Conservation (phyloP, 768 basidiomycete species). For the Auricularia heimuer region DNA sequence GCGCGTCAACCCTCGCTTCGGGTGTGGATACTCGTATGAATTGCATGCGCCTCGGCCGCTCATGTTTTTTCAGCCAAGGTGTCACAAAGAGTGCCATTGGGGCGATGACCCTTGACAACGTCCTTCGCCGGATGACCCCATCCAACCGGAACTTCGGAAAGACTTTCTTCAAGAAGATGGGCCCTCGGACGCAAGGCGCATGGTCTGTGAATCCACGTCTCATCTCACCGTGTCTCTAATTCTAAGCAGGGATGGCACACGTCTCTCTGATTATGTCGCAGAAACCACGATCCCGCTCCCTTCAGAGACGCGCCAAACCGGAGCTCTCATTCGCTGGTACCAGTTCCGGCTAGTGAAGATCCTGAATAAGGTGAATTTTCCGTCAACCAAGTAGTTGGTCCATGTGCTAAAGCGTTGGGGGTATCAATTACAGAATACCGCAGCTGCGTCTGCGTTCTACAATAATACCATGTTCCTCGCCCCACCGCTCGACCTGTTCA, state of each 20-base stretch:
- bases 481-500: constrained; percentile 13
- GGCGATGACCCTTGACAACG: constrained; percentile 12
- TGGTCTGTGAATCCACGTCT: neutral
- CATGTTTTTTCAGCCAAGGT: constrained; percentile 11
- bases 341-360: too few species aligned
- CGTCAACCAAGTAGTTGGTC: too few species aligned
- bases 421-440: constrained; percentile 9
- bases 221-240: neutral
- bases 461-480: constrained; percentile 8
- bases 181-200: neutral
- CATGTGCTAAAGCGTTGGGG: too few species aligned
- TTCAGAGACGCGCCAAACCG: too few species aligned
- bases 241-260: neutral
- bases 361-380: too few species aligned
- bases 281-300: too few species aligned
- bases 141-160: neutral
- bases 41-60: neutral
- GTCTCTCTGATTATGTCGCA: neutral
- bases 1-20: constrained; percentile 17
- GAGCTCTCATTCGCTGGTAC: too few species aligned
- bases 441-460: constrained; percentile 9
- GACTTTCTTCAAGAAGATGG: neutral
- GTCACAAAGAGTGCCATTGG: constrained; percentile 15
- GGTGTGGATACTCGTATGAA: neutral
- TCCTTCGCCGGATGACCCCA: constrained; percentile 5